Percentiles rank a stretch among this genome's conserved stretches.
These are phyloP conservation scores for Boletus sp. DNA, from an alignment of 768 basidiomycete genomes.

Conservation along the genomic window DNA sequence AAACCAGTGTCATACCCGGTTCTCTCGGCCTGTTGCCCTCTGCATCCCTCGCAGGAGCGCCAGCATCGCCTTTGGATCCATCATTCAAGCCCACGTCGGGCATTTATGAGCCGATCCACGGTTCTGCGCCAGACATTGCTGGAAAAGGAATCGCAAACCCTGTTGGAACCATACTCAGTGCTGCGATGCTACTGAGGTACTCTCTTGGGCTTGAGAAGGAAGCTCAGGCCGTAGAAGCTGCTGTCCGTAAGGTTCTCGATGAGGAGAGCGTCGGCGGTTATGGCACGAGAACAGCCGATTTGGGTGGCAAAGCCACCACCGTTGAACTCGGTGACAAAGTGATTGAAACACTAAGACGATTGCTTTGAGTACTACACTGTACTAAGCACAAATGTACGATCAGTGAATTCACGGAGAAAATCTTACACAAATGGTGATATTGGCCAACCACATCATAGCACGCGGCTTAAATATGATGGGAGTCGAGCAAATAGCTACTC, in stretches of 20 bases:
- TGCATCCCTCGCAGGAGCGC: slow-evolving; percentile 91
- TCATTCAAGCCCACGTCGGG: slow-evolving; percentile 78
- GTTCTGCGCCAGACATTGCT: slow-evolving; percentile 94
- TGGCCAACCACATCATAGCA: no score
- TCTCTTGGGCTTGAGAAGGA: slow-evolving; percentile 86
- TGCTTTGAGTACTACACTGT: slow-evolving; percentile 39
- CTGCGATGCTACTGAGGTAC: slow-evolving; percentile 90
- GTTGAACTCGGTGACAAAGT: slow-evolving; percentile 81
- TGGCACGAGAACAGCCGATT: slow-evolving; percentile 80
- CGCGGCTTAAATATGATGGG: no score
- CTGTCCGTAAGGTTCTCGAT: slow-evolving; percentile 90
- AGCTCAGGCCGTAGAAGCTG: slow-evolving; percentile 81
- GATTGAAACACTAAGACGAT: slow-evolving; percentile 61
- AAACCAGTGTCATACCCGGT: slow-evolving; percentile 95
- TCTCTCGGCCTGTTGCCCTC: slow-evolving; percentile 95
- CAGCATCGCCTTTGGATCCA: slow-evolving; percentile 46
- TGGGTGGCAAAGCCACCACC: slow-evolving; percentile 77
- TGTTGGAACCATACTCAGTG: slow-evolving; percentile 91
- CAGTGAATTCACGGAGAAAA: neutral
- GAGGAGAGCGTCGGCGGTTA: slow-evolving; percentile 60
- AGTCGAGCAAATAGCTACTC: no score
- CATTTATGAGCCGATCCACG: slow-evolving; percentile 96
- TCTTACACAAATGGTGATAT: neutral
- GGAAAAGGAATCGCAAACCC: slow-evolving; percentile 92
- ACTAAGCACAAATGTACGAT: neutral